Evolutionary conservation across 352 stramenopile genomes (phyloP).

Genomic region (Phytopythium helicoides): DNA sequence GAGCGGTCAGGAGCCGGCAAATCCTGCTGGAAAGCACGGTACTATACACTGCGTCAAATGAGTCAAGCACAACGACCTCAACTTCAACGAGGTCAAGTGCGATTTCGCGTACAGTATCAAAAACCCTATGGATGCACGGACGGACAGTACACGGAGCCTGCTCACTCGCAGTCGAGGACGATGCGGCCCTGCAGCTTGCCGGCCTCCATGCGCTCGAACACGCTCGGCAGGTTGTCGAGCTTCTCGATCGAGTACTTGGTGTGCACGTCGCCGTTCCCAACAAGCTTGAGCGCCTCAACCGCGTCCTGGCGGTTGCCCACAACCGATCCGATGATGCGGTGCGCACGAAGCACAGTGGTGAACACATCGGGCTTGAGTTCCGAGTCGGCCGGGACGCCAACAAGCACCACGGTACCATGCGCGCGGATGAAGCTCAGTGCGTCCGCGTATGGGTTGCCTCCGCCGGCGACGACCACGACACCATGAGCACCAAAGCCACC

Average conservation of each 20-base stretch:
- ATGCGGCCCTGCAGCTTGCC: slow-evolving; percentile 33
- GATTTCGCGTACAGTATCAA: too few relatives aligned
- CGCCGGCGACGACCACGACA: slow-evolving; percentile 73
- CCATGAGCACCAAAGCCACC: slow-evolving; percentile 46
- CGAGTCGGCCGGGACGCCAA: slow-evolving; percentile 59
- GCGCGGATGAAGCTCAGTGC: slow-evolving; percentile 60
- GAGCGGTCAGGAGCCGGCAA: too few relatives aligned
- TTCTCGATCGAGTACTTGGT: slow-evolving; percentile 33
- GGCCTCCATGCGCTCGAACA: slow-evolving; percentile 39
- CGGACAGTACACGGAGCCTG: too few relatives aligned
- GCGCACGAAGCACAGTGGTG: slow-evolving; percentile 48
- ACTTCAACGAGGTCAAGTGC: too few relatives aligned
- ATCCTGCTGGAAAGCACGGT: too few relatives aligned
- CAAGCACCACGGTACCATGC: slow-evolving; percentile 58
- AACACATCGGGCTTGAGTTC: slow-evolving; percentile 23
- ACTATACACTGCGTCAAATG: too few relatives aligned
- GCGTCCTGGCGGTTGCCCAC: slow-evolving; percentile 53
- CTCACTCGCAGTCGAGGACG: slow-evolving; percentile 39
- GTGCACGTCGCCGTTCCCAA: slow-evolving; percentile 37
- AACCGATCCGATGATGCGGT: slow-evolving; percentile 50
- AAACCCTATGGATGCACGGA: too few relatives aligned
- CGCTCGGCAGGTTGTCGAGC: slow-evolving; percentile 31
- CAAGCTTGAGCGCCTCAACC: slow-evolving; percentile 50
- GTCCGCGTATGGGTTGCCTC: slow-evolving; percentile 36
- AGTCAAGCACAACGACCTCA: too few relatives aligned